phyloP scores from a whole-genome alignment of 2,329 filamentous ascomycete species.

The Xylariaceae sp. region DNA sequence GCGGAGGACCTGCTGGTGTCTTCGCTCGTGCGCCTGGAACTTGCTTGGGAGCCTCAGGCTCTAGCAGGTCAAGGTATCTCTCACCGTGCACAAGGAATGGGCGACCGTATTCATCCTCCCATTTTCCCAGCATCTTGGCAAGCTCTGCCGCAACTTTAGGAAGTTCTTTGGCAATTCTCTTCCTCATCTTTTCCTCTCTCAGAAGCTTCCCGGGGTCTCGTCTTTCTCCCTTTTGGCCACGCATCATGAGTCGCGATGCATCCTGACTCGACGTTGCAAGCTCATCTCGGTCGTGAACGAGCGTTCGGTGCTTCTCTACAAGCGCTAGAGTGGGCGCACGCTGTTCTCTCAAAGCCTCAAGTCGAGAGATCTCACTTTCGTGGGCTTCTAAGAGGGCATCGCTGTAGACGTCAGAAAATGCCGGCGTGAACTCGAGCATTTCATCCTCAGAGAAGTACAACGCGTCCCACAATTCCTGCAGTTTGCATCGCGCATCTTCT shows the following conservation, averaged over 20 bases:
- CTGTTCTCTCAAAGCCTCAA: constrained; percentile 83
- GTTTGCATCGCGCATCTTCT: constrained; percentile 85
- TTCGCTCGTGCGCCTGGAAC: constrained; percentile 70
- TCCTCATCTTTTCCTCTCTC: constrained; percentile 97
- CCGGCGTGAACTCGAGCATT: constrained; percentile 97
- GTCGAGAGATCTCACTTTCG: constrained; percentile 82
- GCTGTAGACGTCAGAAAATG: constrained; percentile 95
- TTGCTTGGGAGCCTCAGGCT: constrained; percentile 61
- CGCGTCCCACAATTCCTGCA: constrained; percentile 94
- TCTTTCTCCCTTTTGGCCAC: constrained; percentile 89
- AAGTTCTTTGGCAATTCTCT: constrained; percentile 93
- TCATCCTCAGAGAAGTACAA: constrained; percentile 97
- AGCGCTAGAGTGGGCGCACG: constrained; percentile 81
- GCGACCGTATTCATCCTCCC: constrained; percentile 92
- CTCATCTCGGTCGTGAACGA: constrained; percentile 85
- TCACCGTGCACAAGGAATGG: constrained; percentile 93
- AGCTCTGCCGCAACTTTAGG: constrained; percentile 90
- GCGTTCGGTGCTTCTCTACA: constrained; percentile 79
- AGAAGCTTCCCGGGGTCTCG: constrained; percentile 93
- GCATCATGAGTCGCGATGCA: constrained; percentile 87
- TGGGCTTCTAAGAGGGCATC: constrained; percentile 94
- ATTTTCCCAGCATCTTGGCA: constrained; percentile 76
- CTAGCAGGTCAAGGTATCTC: constrained; percentile 85
- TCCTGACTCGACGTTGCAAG: constrained; percentile 91
- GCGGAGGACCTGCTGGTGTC: constrained; percentile 68